phyloP scores from a whole-genome alignment of 2,329 filamentous ascomycete genomes.

The Colletotrichum cereale region DNA sequence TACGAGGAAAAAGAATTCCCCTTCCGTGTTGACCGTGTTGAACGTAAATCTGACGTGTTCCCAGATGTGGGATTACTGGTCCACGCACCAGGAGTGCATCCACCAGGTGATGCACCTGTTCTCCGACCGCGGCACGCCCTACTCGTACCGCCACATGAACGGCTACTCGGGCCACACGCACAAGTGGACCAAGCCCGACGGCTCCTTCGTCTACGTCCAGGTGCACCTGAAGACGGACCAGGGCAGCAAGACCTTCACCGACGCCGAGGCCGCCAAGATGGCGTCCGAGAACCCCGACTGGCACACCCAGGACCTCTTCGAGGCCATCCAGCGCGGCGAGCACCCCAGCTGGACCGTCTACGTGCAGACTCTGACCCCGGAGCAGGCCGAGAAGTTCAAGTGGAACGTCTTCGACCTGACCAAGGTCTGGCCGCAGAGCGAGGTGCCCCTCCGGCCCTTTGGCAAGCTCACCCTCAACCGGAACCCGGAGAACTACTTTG shows the following conservation, averaged over 20 bases:
- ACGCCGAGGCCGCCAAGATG: conserved; percentile 67
- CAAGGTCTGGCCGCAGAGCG: conserved; percentile 75
- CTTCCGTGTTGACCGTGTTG: too few relatives aligned
- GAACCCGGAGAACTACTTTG: conserved; percentile 76
- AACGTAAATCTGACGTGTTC: conserved; percentile 49
- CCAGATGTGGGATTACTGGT: conserved; percentile 57
- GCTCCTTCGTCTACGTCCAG: conserved; percentile 75
- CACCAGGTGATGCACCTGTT: conserved; percentile 77
- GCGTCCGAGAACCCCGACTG: conserved; percentile 71
- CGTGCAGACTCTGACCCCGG: conserved; percentile 72
- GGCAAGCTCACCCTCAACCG: conserved; percentile 74
- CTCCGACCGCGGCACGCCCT: conserved; percentile 74
- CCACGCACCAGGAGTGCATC: conserved; percentile 70
- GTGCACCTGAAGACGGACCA: conserved; percentile 74
- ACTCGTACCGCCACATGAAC: conserved; percentile 75
- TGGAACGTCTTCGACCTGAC: conserved; percentile 78
- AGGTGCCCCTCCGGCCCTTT: conserved; percentile 71
- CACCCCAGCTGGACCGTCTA: conserved; percentile 74
- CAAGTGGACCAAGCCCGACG: conserved; percentile 75
- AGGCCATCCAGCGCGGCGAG: conserved; percentile 71
- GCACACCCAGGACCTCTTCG: conserved; percentile 73
- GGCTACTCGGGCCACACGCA: conserved; percentile 74
- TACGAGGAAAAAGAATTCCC: conserved; percentile 35
- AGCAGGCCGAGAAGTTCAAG: conserved; percentile 70
- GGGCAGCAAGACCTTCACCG: conserved; percentile 70